These are phyloP conservation scores for Zostera marina DNA, from an alignment of 116 monocot species.

Conservation along the genomic window DNA sequence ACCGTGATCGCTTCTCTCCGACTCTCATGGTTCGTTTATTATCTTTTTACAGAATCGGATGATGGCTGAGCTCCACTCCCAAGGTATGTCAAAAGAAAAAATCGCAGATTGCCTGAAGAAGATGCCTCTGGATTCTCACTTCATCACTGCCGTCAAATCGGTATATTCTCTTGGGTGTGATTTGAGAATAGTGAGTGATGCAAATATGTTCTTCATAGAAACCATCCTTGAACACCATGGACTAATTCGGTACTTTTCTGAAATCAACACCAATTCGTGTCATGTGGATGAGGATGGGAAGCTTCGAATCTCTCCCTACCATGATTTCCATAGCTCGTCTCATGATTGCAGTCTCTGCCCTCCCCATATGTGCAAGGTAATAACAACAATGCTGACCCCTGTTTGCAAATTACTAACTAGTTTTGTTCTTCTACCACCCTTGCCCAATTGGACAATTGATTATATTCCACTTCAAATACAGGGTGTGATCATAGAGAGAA, in stretches of 20 bases:
- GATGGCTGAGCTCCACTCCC: slow-evolving; percentile 44
- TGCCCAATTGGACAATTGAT: neutral
- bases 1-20: too few species aligned
- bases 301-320: slow-evolving; percentile 34
- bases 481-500: slow-evolving; percentile 41
- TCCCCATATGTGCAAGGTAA: slow-evolving; percentile 67
- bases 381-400: too few species aligned
- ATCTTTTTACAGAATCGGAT: slow-evolving; percentile 39
- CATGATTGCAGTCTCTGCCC: slow-evolving; percentile 51
- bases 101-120: slow-evolving; percentile 24
- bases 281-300: slow-evolving; percentile 35
- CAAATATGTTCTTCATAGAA: slow-evolving; percentile 33
- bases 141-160: slow-evolving; percentile 30
- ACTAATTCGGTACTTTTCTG: slow-evolving; percentile 23
- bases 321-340: slow-evolving; percentile 29
- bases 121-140: slow-evolving; percentile 30
- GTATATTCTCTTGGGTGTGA: slow-evolving; percentile 63
- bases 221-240: slow-evolving; percentile 37
- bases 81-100: slow-evolving; percentile 30
- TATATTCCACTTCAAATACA: slow-evolving; percentile 4
- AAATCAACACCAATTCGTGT: slow-evolving; percentile 43
- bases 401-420: neutral
- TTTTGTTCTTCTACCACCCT: neutral
- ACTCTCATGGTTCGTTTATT: too few species aligned
- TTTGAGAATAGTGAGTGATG: slow-evolving; percentile 48